phyloP scores from a whole-genome alignment of 148 eudicot species.

The Arbutus unedo region DNA sequence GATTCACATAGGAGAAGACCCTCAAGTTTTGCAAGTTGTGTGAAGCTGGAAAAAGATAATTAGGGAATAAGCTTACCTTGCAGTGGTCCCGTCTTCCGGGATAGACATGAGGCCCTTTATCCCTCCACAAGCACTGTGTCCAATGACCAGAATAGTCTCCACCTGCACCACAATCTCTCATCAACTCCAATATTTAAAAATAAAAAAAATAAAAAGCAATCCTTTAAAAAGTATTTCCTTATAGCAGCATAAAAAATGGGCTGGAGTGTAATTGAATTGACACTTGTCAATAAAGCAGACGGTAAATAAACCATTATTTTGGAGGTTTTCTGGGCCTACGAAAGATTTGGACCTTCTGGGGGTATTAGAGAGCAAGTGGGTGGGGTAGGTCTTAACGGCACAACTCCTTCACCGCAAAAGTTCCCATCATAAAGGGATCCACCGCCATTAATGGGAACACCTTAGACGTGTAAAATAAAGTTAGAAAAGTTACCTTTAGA shows the following conservation, averaged over 20 bases:
- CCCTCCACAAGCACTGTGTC: slow-evolving; percentile 97
- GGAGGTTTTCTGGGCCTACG: no score
- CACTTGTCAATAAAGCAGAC: not conserved
- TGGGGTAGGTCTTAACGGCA: not conserved
- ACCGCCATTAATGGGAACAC: not conserved
- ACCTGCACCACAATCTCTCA: slow-evolving; percentile 41
- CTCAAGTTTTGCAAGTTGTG: not conserved
- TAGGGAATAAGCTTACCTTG: slow-evolving; percentile 51
- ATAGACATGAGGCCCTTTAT: slow-evolving; percentile 97
- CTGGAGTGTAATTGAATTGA: not conserved
- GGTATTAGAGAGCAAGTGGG: not conserved
- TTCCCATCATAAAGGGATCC: not conserved
- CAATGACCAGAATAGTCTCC: slow-evolving; percentile 90
- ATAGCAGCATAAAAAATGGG: not conserved
- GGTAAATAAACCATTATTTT: not conserved
- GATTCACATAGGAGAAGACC: not conserved
- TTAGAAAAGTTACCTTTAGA: slow-evolving; percentile 53
- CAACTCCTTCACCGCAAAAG: not conserved
- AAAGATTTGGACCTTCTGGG: not conserved
- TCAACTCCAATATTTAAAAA: not conserved
- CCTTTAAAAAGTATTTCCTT: not conserved
- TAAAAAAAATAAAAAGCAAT: not conserved
- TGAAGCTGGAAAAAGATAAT: not conserved
- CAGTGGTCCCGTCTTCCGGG: slow-evolving; percentile 74
- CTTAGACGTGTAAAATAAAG: not conserved